Evolutionary conservation across 1,139 yeast genomes (phyloP), one percentile per base, ranked within the genome.

Genomic region (Candida freyschussii): DNA sequence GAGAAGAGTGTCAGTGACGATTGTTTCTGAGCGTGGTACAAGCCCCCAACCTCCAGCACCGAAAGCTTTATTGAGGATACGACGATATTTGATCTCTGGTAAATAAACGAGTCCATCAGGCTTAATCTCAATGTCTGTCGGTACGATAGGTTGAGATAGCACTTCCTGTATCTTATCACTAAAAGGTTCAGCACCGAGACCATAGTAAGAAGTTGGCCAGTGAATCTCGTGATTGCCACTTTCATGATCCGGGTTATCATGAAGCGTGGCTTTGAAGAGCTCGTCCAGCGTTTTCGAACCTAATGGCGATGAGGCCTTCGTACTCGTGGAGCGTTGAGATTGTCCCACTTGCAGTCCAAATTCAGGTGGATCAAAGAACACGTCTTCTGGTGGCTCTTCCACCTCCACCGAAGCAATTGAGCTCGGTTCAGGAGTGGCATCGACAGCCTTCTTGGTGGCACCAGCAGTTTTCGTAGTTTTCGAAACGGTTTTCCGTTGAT

Each of bases 41-140:
- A 91, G 65, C 0, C 98, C 98, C 98, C 98, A 91, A 2, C 95
- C 97, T 16, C 98, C 98, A 3, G 98, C 96, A 3, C 98, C 98
- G 65, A 91, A 89, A 0, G 97, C 94, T 24, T 70, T 69, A 59
- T 89, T 89, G 47, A 91, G 62, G 21, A 87, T 81, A 29, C 98
- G 72, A 43, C 98, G 74, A 56, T 91, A 91, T 55, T 89, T 87
- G 59, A 91, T 91, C 58, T 91, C 98, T 0, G 98, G 98, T 32
- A 91, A 64, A 51, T 86, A 91, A 11, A 91, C 60, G 33, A 91
- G 65, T 13, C 98, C 97, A 56, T 91, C 98, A 0, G 98, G 97
- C 43, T 91, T 91, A 45, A 91, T 82, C 56, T 91, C 98, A 33
- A 91, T 78, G 47, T 91, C 97, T 19, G 68, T 70, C 6, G 73